Evolutionary conservation across 192 early-diverging fungal genomes (phyloP), one percentile per base, ranked within the genome.

Genomic region (Polychytrium aggregatum): DNA sequence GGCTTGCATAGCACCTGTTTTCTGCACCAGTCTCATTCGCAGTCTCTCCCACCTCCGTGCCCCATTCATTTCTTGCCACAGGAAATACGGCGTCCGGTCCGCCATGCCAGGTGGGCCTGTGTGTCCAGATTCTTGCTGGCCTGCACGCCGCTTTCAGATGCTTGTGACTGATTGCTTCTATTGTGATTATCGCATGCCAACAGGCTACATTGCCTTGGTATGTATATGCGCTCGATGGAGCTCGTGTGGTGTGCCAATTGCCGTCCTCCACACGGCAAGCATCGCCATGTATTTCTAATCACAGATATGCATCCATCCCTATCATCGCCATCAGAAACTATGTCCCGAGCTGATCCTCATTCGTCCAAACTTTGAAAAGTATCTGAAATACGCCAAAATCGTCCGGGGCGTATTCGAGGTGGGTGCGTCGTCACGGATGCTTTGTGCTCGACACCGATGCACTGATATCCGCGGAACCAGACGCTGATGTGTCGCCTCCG

Each of bases 1-100:
- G n/a, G 20, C 22, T 34, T 41, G 6, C 16, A 9, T 1, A 50
- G 20, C 25, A 8, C 41, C 8, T n/a, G n/a, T n/a, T n/a, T n/a
- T n/a, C n/a, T n/a, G n/a, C n/a, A n/a, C n/a, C n/a, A n/a, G n/a
- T n/a, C n/a, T n/a, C n/a, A n/a, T n/a, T n/a, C n/a, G n/a, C n/a
- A n/a, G n/a, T n/a, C n/a, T n/a, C n/a, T n/a, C n/a, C n/a, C n/a
- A n/a, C n/a, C n/a, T n/a, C n/a, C n/a, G n/a, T n/a, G n/a, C n/a
- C n/a, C n/a, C n/a, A n/a, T n/a, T n/a, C n/a, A n/a, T n/a, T n/a
- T n/a, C n/a, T n/a, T n/a, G n/a, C n/a, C 13, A 41, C 13, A 44
- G 57, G 13, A 76, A 79, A 38, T 82, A 46, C 55, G 83, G 83
- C 29, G 78, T 83, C 20, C 70, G 83, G 2, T 72, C 70, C 29